Conservation (phyloP, 2,329 filamentous ascomycete species). For the Ilyonectria mors-panacis region DNA sequence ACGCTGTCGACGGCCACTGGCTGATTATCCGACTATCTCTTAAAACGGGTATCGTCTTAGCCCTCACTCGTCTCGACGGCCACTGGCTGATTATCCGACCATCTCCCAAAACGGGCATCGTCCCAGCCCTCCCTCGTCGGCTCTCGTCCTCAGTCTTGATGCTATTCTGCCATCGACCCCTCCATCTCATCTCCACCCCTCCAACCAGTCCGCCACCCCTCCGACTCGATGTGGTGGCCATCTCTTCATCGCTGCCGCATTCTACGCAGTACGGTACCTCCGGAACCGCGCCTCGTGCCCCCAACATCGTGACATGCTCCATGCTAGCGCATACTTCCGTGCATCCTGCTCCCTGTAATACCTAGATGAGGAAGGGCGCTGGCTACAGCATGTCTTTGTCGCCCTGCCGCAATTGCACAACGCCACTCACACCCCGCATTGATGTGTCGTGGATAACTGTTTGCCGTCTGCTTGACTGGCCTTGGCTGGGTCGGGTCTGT, state of each 20-base stretch:
- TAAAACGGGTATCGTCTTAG: slow-evolving; percentile 22
- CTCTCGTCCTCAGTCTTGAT: neutral
- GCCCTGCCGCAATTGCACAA: slow-evolving; percentile 20
- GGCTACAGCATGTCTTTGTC: neutral
- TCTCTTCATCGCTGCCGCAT: slow-evolving; percentile 8
- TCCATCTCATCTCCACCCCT: slow-evolving; percentile 19
- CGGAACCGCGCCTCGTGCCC: slow-evolving; percentile 28
- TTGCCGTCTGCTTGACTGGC: slow-evolving; percentile 3
- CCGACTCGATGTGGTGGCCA: neutral
- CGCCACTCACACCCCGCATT: slow-evolving; percentile 30
- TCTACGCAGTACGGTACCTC: slow-evolving; percentile 12
- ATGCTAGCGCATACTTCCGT: slow-evolving; percentile 18
- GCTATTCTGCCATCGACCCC: neutral
- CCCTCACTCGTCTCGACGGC: slow-evolving; percentile 26
- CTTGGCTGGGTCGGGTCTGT: neutral
- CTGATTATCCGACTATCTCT: slow-evolving; percentile 36
- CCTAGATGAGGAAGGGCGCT: slow-evolving; percentile 4
- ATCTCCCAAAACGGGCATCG: slow-evolving; percentile 25
- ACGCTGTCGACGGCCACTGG: slow-evolving; percentile 27
- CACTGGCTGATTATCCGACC: slow-evolving; percentile 36
- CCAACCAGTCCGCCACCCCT: slow-evolving; percentile 12
- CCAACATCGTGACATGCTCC: slow-evolving; percentile 18
- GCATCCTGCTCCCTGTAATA: slow-evolving; percentile 21
- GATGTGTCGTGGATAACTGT: slow-evolving; percentile 32
- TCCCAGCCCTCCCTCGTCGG: slow-evolving; percentile 24